These are phyloP conservation scores for Chamaecrista fasciculata DNA, from an alignment of 306 rosid genomes.

Conservation along the genomic window DNA sequence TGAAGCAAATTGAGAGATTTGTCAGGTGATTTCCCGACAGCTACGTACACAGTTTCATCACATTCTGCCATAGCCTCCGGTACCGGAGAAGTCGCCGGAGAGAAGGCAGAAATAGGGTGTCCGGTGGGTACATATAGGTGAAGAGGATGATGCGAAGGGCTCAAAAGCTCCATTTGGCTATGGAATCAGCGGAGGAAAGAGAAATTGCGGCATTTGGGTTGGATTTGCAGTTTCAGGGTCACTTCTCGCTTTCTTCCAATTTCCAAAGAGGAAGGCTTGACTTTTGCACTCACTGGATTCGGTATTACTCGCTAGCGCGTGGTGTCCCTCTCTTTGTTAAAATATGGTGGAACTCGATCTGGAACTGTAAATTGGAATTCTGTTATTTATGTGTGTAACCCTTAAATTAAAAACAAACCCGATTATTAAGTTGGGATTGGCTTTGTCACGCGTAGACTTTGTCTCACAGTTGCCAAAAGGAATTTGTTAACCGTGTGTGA, in stretches of 20 bases:
- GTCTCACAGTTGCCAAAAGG: no score
- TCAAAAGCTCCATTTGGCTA: conserved; percentile 48
- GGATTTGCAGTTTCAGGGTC: background rate
- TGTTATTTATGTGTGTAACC: no score
- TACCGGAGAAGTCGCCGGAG: conserved; percentile 30
- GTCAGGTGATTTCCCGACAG: conserved; percentile 62
- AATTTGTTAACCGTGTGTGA: no score
- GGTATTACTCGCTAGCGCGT: no score
- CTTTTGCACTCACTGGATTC: conserved; percentile 32
- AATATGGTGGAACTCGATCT: no score
- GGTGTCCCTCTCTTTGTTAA: no score
- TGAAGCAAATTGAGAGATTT: conserved; percentile 57
- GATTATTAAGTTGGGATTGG: no score
- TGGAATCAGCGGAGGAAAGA: background rate
- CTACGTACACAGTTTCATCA: conserved; percentile 48
- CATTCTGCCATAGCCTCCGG: conserved; percentile 38
- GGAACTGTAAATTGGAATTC: no score
- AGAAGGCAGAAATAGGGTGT: conserved; percentile 36
- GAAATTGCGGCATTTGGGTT: background rate
- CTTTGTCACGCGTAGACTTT: no score
- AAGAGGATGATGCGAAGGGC: conserved; percentile 45
- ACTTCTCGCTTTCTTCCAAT: background rate
- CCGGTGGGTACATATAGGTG: background rate
- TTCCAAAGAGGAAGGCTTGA: conserved; percentile 25
- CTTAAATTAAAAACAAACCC: no score